Base-by-base conservation (phyloP, 176 grass and related monocot species). In the Microstegium vimineum region DNA sequence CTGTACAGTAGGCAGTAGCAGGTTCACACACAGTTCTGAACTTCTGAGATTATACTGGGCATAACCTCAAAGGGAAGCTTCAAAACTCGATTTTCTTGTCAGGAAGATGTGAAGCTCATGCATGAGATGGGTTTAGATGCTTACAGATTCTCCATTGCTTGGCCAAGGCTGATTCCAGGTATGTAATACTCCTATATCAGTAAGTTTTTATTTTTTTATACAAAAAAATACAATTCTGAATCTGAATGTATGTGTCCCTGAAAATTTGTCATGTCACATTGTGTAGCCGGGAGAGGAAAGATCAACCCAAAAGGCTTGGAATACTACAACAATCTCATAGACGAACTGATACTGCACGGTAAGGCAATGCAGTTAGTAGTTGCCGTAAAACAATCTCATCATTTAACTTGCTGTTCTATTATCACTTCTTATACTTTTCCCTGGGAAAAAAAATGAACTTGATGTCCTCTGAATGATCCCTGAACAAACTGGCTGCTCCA, bases 61-160 rank as follows among this genome's bases (percentile, higher is more conserved):
- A 41, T 41, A 41, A 41, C 12, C 40, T 41, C 12, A 41, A 41
- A 7, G 40, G 40, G 10, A 41, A 41, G 40, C 2, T 47, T 79
- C 1, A 10, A 71, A 30, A 37, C 26, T 54, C n/a, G n/a, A 0
- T 3, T 68, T 78, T 6, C 35, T 59, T 68, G 10, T 3, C 62
- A 97, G 94, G 94, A 94, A 84, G 91, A 94, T 76, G 89, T 38
- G 57, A 90, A 92, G 72, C 84, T 97, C 38, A 97, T 97, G 94
- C 67, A 90, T 73, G 82, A 90, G 26, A 94, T 93, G 61, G 68
- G 89, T 31, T 74, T 94, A 62, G 94, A 94, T 47, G 89, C 91
- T 2, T 94, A 94, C 74, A 87, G 87, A 84, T 94, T 97, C 86
- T 97, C 94, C 27, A 92, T 97, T 40, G 83, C 87, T 20, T 97